A percentile compares a stretch with the other conserved stretches of the same genome.
phyloP scores from a whole-genome alignment of 2,329 filamentous ascomycete genomes.

The Fusarium fujikuroi region DNA sequence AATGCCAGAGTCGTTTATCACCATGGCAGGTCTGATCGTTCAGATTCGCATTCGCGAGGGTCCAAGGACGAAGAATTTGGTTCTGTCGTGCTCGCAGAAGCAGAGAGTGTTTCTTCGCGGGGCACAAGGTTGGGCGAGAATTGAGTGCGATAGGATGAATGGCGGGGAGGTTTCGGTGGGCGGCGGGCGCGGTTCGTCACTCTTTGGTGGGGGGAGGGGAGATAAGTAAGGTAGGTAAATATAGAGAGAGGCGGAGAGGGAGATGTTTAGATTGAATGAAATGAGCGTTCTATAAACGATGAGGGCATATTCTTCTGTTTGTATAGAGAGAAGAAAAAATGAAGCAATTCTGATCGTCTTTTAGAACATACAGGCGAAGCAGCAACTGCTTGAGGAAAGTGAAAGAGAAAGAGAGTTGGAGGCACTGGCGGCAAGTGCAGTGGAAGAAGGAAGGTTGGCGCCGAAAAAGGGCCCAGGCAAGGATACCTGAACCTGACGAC shows the following conservation, averaged over 20 bases:
- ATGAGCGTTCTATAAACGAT: conserved; percentile 43
- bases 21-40: conserved; percentile 47
- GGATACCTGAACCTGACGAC: conserved; percentile 14
- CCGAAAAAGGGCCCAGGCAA: conserved; percentile 37
- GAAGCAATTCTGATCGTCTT: conserved; percentile 47
- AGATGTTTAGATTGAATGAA: conserved; percentile 34
- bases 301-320: conserved; percentile 45
- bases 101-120: conserved; percentile 38
- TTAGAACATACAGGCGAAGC: conserved; percentile 43
- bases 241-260: not conserved
- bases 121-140: conserved; percentile 40
- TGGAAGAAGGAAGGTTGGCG: conserved; percentile 37
- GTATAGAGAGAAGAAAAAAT: conserved; percentile 30
- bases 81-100: conserved; percentile 20
- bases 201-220: conserved; percentile 41
- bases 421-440: conserved; percentile 33
- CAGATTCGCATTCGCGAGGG: conserved; percentile 18
- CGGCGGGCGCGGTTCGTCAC: conserved; percentile 37
- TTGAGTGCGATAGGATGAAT: conserved; percentile 35
- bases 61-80: conserved; percentile 4
- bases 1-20: conserved; percentile 54
- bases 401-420: conserved; percentile 41
- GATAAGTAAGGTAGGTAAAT: conserved; percentile 7
- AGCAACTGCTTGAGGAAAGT: conserved; percentile 42
- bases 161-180: conserved; percentile 40